Conservation (phyloP, 225 moss, liverwort and hornwort species). For the Pseudisothecium myosuroides region DNA sequence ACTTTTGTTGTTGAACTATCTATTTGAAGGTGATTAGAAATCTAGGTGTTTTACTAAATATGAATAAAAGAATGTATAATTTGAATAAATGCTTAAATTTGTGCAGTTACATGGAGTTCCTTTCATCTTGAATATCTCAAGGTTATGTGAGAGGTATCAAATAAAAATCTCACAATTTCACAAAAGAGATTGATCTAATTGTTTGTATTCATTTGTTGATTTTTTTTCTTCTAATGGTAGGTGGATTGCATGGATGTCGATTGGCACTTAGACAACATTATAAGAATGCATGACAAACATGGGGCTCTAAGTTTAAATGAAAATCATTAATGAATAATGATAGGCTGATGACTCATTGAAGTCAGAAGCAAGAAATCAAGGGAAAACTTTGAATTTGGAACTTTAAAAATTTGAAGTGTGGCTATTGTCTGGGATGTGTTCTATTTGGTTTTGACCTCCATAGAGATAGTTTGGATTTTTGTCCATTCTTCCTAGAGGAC, state of each 20-base stretch:
- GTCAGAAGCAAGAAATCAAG: background rate
- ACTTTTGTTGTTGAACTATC: background rate
- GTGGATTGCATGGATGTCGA: background rate
- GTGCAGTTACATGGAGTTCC: no score
- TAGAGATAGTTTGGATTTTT: background rate
- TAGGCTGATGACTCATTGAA: background rate
- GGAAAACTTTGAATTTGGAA: background rate
- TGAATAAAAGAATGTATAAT: background rate
- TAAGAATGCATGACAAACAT: background rate
- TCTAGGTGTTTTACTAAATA: background rate
- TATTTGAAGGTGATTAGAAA: background rate
- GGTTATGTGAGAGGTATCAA: background rate
- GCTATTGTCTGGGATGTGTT: background rate
- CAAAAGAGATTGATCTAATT: fast-evolving
- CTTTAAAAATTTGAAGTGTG: no score
- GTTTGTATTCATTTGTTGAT: background rate
- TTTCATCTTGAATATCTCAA: fast-evolving
- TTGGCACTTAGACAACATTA: background rate
- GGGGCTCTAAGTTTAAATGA: fast-evolving
- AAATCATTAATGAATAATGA: background rate
- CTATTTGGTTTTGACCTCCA: background rate
- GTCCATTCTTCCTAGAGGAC: background rate
- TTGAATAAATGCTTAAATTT: background rate
- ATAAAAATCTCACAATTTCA: background rate
- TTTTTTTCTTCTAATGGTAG: background rate